Conservation (phyloP, 176 grass and related monocot genomes). For the Oryza coarctata region DNA sequence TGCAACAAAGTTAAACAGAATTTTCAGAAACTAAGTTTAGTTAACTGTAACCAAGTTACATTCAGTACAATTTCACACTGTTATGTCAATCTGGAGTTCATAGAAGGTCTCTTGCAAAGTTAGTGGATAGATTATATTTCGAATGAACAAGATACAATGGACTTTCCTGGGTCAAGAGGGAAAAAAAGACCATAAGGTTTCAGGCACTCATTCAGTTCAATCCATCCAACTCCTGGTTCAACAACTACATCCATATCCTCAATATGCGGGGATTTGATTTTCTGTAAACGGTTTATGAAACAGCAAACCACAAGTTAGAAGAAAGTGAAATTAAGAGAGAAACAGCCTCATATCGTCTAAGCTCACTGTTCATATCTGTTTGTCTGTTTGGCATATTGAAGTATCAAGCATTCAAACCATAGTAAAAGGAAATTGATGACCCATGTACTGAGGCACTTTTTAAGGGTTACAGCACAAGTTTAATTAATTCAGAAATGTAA, state of each 20-base stretch:
- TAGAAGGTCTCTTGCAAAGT: neutral
- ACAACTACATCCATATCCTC: conserved; percentile 98
- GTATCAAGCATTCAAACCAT: neutral
- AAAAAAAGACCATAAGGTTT: conserved; percentile 95
- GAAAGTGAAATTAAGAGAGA: neutral
- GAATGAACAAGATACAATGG: conserved; percentile 14
- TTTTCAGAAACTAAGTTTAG: neutral
- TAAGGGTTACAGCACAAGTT: neutral
- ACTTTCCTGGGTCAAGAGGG: conserved; percentile 91
- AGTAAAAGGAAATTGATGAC: neutral
- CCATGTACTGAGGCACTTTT: neutral
- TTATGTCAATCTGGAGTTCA: neutral
- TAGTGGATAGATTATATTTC: neutral
- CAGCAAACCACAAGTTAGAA: conserved; percentile 8
- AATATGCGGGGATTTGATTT: conserved; percentile 84
- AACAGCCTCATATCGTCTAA: neutral
- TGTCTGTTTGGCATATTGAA: neutral
- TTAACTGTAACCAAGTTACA: conserved; percentile 7
- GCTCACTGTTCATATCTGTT: neutral
- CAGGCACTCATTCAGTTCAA: conserved; percentile 91
- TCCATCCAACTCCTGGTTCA: conserved; percentile 97
- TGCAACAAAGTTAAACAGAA: conserved; percentile 1
- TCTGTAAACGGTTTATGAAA: conserved; percentile 45
- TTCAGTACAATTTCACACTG: neutral
- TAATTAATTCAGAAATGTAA: neutral